Conservation (phyloP, 169 alveolate genomes). For the Fabrea salina region DNA sequence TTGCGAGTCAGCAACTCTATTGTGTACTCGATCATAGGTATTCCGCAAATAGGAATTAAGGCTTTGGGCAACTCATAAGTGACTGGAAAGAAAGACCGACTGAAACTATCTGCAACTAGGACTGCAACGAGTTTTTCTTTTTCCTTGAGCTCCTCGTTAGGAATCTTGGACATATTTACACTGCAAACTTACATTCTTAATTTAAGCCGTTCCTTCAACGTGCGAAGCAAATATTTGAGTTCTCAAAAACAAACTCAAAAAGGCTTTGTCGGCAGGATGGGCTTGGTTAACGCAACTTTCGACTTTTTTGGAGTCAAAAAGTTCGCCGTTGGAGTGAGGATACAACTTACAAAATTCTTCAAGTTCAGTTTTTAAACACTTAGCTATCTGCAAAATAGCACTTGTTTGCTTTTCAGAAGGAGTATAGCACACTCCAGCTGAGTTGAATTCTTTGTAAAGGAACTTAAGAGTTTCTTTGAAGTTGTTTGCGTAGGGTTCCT, state of each 20-base stretch:
- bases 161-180: too few species aligned
- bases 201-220: too few species aligned
- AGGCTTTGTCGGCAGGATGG: not conserved
- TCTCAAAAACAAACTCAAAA: not conserved
- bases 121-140: slow-evolving; percentile 39
- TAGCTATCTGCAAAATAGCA: not conserved
- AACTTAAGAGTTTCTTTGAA: not conserved
- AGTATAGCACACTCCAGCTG: not conserved
- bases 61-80: slow-evolving; percentile 37
- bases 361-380: not conserved
- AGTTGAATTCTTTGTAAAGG: not conserved
- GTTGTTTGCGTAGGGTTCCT: slow-evolving; percentile 13
- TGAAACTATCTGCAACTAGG: slow-evolving; percentile 50
- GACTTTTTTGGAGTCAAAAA: not conserved
- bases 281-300: not conserved
- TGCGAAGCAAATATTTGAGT: too few species aligned
- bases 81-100: slow-evolving; percentile 40
- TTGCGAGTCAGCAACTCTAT: slow-evolving; percentile 36
- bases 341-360: not conserved
- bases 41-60: slow-evolving; percentile 49
- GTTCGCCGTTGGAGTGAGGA: not conserved
- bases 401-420: not conserved
- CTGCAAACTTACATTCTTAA: too few species aligned
- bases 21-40: slow-evolving; percentile 50
- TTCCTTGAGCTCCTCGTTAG: slow-evolving; percentile 28